Conservation (phyloP, 1,284 basidiomycete genomes). For the Pyrrhoderma noxium region DNA sequence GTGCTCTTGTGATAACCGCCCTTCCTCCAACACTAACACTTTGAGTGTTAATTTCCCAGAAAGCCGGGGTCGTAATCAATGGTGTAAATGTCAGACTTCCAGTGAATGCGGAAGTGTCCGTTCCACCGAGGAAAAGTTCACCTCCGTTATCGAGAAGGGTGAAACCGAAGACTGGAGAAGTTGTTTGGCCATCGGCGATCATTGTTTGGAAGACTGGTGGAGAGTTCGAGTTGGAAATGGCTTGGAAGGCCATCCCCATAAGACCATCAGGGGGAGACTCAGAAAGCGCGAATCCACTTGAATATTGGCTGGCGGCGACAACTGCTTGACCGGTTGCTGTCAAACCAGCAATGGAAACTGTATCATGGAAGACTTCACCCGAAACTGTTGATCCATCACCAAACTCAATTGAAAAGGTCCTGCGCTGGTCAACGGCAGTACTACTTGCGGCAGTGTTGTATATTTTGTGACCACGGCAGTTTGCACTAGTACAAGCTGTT, state of each 20-base stretch:
- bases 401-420: conserved; percentile 19
- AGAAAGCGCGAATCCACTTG: conserved; percentile 30
- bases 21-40: conserved; percentile 22
- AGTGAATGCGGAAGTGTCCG: conserved; percentile 25
- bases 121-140: conserved; percentile 46
- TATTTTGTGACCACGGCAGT: conserved; percentile 21
- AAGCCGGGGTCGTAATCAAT: conserved; percentile 20
- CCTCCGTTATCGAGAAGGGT: conserved; percentile 41
- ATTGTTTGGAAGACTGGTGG: conserved; percentile 27
- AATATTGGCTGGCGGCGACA: conserved; percentile 39
- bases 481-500: conserved; percentile 17
- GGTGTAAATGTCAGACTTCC: conserved; percentile 15
- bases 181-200: conserved; percentile 26
- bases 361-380: conserved; percentile 20
- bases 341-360: conserved; percentile 24
- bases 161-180: conserved; percentile 38
- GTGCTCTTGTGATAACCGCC: conserved; percentile 9
- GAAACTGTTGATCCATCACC: conserved; percentile 20
- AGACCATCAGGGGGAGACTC: conserved; percentile 41
- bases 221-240: conserved; percentile 22
- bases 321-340: conserved; percentile 24
- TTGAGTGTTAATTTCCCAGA: conserved; percentile 27
- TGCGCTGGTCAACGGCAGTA: conserved; percentile 15
- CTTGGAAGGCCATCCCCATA: conserved; percentile 29
- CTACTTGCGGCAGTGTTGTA: conserved; percentile 18